Conservation (phyloP, 306 rosid genomes). For the Benincasa hispida region DNA sequence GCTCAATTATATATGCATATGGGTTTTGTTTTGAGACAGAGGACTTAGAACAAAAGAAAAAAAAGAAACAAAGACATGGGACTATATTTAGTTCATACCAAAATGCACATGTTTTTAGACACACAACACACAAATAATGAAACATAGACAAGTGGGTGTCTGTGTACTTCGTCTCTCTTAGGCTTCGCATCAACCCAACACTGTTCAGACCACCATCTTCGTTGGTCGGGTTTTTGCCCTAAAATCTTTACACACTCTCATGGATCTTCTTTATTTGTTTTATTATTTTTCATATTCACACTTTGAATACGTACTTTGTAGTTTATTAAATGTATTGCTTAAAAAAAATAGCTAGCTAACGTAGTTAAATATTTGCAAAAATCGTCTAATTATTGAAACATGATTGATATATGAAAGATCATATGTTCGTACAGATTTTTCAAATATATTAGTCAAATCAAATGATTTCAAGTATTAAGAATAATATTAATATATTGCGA, state of each 20-base stretch:
- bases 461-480: too few species aligned
- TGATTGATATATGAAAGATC: background rate
- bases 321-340: too few species aligned
- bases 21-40: background rate
- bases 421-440: too few species aligned
- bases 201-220: constrained; percentile 3
- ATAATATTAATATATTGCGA: too few species aligned
- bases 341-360: too few species aligned
- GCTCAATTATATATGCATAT: background rate
- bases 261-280: background rate
- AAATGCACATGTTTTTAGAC: constrained; percentile 5
- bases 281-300: background rate
- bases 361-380: too few species aligned
- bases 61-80: background rate
- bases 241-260: background rate
- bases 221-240: constrained; percentile 6
- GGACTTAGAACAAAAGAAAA: background rate
- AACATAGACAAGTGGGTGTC: constrained; percentile 8
- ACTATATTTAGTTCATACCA: background rate
- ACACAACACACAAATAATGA: background rate
- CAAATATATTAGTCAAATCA: too few species aligned
- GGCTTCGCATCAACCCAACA: constrained; percentile 6
- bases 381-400: background rate
- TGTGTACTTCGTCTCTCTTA: background rate
- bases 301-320: background rate